These are phyloP conservation scores for Rhodotorula paludigena DNA, from an alignment of 768 basidiomycete genomes.

Conservation along the genomic window DNA sequence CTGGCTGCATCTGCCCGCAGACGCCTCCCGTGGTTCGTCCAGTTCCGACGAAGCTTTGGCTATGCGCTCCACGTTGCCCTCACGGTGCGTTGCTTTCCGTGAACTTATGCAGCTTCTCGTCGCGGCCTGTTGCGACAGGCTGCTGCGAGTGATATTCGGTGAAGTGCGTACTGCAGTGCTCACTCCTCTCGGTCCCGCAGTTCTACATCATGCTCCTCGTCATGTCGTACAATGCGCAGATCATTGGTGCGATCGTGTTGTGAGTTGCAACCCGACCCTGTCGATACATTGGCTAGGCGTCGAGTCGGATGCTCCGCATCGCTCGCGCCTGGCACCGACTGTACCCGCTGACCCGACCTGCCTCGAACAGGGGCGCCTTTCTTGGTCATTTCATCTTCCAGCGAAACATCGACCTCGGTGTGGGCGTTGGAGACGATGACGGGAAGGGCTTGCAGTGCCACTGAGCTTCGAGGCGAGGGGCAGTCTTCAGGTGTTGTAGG, in stretches of 20 bases:
- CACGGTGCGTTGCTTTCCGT: background rate
- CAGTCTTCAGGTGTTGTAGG: background rate
- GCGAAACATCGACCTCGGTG: slow-evolving; percentile 20
- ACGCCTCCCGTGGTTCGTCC: slow-evolving; percentile 9
- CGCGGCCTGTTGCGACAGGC: no score
- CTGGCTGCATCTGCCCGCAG: background rate
- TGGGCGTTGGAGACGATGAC: background rate
- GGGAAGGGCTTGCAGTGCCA: slow-evolving; percentile 26
- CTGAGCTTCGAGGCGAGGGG: background rate
- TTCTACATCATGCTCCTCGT: slow-evolving; percentile 33
- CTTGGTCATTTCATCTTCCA: slow-evolving; percentile 31
- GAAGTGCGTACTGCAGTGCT: background rate
- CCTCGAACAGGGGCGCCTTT: slow-evolving; percentile 17
- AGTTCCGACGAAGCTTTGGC: slow-evolving; percentile 5
- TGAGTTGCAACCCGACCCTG: background rate
- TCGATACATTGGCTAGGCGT: no score
- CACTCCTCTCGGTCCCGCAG: background rate
- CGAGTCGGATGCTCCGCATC: no score
- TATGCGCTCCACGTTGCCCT: slow-evolving; percentile 17
- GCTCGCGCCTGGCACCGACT: no score
- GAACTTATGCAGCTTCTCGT: no score
- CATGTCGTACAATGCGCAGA: slow-evolving; percentile 33
- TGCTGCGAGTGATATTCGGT: no score
- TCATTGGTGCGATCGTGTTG: slow-evolving; percentile 25
- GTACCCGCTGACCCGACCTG: no score